Conservation (phyloP, 2,329 filamentous ascomycete species). For the Neonectria faginata region DNA sequence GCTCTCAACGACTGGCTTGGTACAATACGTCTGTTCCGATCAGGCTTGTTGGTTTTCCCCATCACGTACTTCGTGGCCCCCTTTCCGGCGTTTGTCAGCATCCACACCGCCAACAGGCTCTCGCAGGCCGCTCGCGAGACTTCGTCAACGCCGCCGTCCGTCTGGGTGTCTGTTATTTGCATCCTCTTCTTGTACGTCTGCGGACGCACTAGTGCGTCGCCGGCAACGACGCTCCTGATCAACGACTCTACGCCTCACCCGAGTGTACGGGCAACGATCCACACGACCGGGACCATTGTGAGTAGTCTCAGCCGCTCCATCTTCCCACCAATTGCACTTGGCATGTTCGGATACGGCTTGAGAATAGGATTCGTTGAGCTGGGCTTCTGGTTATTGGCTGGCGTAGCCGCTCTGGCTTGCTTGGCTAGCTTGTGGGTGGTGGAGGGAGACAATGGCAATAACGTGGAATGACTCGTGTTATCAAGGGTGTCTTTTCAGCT, state of each 20-base stretch:
- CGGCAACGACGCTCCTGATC: not conserved
- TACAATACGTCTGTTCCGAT: not conserved
- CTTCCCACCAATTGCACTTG: not conserved
- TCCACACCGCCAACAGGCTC: not conserved
- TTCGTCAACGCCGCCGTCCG: not conserved
- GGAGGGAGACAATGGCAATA: not conserved
- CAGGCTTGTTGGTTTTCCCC: not conserved
- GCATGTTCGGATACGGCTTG: not conserved
- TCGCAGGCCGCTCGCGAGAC: not conserved
- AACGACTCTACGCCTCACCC: constrained; percentile 2
- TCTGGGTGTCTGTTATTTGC: not conserved
- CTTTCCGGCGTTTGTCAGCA: not conserved
- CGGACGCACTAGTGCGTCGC: not conserved
- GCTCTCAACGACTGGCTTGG: not conserved
- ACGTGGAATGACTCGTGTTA: not conserved
- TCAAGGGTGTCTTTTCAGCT: not conserved
- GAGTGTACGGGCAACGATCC: not conserved
- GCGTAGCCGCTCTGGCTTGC: not conserved
- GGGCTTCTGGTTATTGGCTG: constrained; percentile 1
- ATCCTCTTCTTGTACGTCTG: not conserved
- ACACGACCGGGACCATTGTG: not conserved
- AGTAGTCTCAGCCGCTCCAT: constrained; percentile 2
- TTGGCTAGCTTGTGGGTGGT: constrained; percentile 3
- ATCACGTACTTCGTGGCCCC: not conserved
- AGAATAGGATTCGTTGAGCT: not conserved